These are phyloP conservation scores for Angomonas deanei DNA, from an alignment of 208 protist genomes.

Conservation along the genomic window DNA sequence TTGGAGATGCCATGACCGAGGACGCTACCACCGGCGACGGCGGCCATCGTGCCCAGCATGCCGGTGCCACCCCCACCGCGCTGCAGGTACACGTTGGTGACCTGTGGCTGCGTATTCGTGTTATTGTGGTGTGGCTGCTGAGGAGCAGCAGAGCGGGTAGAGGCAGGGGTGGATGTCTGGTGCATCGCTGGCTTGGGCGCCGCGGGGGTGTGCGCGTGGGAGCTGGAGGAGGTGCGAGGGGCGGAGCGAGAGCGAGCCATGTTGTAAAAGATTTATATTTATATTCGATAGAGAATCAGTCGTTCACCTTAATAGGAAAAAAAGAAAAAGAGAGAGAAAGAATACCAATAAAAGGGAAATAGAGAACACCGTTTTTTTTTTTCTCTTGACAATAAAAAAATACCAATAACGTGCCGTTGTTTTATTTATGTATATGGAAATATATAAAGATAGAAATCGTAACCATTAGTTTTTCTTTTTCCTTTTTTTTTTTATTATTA, in stretches of 20 bases:
- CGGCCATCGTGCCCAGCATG: conserved; percentile 80
- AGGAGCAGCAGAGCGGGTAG: too few species aligned
- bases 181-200: too few species aligned
- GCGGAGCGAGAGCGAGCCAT: neutral
- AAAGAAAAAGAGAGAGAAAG: conserved; percentile 8
- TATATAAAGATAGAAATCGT: neutral
- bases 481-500: neutral
- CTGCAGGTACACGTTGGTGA: conserved; percentile 80
- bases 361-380: too few species aligned
- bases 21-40: conserved; percentile 75
- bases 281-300: neutral
- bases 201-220: neutral
- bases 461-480: conserved; percentile 9
- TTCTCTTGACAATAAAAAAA: too few species aligned
- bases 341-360: neutral
- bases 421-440: neutral
- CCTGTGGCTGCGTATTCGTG: conserved; percentile 36
- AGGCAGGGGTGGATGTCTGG: neutral
- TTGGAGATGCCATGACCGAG: conserved; percentile 85
- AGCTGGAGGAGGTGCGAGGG: neutral
- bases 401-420: neutral
- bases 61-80: conserved; percentile 37
- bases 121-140: conserved; percentile 10
- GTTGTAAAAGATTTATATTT: neutral
- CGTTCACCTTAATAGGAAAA: neutral